Evolutionary conservation across 805 yeast species (phyloP), one percentile per base, ranked within the genome.

Genomic region (Ogataea degrootiae): DNA sequence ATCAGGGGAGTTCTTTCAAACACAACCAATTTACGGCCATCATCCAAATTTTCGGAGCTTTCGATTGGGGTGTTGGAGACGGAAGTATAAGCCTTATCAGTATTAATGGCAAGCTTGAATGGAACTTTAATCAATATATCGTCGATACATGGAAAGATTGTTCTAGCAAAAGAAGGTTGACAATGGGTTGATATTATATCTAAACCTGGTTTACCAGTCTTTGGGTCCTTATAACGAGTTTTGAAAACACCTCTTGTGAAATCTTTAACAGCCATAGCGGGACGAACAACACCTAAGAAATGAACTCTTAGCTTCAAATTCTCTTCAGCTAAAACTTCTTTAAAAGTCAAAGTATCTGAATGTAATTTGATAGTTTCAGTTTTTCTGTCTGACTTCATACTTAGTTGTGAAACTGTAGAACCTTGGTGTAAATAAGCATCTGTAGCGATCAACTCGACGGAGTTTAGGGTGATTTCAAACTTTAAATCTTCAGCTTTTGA

Each of bases 141-240:
- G 61, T 86, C 94, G 12, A 85, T 58, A 56, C 85, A 78, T 2
- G 95, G 95, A 57, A 82, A 82, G 12, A 86, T 75, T 42, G 60
- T 58, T 53, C 84, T 71, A 4, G 89, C 83, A 52, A 74, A 82
- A 16, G 73, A 71, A 0, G 94, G 90, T 60, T 85, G 91, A 39
- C 80, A 73, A 58, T 87, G 94, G 1, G 94, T 83, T 0, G 90
- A 82, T 33, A 85, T 59, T 12, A 85, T 66, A 48, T 66, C 74
- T 51, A 77, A 75, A 49, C 77, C 73, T 1, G 82, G 66, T 21
- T 61, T 68, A 6, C 82, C 82, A 1, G 77, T 67, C 17, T 67
- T 61, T 5, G 73, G 68, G 54, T 79, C 80, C 47, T 74, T 70
- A 59, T 80, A 83, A 58, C 80, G 82, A 1, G 89, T 81, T 56